A percentile compares a stretch with the other conserved stretches of the same genome.
Conservation (phyloP, 306 rosid genomes). For the Pyrus communis region DNA sequence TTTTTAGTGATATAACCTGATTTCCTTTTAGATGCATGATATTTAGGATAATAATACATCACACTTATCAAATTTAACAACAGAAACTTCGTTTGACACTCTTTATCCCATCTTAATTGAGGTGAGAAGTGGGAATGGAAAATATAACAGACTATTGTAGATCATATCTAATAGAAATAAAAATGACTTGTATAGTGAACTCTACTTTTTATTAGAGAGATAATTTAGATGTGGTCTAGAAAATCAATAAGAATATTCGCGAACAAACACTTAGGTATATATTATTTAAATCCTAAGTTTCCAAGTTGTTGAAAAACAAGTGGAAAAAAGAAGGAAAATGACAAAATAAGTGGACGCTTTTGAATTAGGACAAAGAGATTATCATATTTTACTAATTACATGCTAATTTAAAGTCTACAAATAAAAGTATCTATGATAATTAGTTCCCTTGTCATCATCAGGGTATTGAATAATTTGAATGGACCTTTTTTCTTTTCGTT, state of each 20-base stretch:
- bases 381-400: not conserved
- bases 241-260: too few species aligned
- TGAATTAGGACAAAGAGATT: not conserved
- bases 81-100: too few species aligned
- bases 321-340: not conserved
- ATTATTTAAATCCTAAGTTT: not conserved
- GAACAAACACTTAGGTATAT: not conserved
- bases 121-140: too few species aligned
- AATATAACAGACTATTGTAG: too few species aligned
- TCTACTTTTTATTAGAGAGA: too few species aligned
- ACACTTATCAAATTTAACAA: not conserved
- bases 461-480: not conserved
- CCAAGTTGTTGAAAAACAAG: not conserved
- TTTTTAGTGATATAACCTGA: too few species aligned
- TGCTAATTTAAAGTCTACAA: not conserved
- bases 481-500: not conserved
- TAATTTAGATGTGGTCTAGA: too few species aligned
- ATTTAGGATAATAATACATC: too few species aligned
- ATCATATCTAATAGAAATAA: too few species aligned
- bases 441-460: not conserved
- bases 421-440: not conserved
- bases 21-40: too few species aligned
- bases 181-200: too few species aligned
- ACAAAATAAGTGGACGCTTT: not conserved
- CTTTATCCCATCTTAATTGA: not conserved